Evolutionary conservation across 192 early-diverging fungal genomes (phyloP).

Genomic region (Oehlia diaphana): DNA sequence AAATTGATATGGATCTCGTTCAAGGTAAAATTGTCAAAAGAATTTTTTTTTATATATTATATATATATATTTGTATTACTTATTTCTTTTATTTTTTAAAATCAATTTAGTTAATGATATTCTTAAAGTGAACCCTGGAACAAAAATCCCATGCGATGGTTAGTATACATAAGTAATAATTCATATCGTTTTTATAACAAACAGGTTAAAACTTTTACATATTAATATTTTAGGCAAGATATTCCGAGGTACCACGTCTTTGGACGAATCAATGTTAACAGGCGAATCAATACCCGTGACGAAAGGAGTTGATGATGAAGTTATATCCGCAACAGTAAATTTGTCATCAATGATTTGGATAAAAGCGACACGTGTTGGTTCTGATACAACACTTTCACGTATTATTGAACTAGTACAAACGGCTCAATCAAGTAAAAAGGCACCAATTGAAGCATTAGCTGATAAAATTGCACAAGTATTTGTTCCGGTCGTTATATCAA

Average conservation of each 20-base stretch:
- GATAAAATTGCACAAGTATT: slow-evolving; percentile 64
- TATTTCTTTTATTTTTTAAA: slow-evolving; percentile 17
- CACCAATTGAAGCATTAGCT: slow-evolving; percentile 66
- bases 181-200: neutral
- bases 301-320: slow-evolving; percentile 47
- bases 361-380: slow-evolving; percentile 62
- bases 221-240: slow-evolving; percentile 31
- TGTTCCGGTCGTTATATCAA: slow-evolving; percentile 61
- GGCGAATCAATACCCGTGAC: slow-evolving; percentile 73
- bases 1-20: slow-evolving; percentile 50
- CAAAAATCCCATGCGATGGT: slow-evolving; percentile 76
- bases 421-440: slow-evolving; percentile 60
- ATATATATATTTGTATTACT: neutral
- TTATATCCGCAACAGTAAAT: slow-evolving; percentile 71
- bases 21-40: slow-evolving; percentile 48
- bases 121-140: slow-evolving; percentile 67
- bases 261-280: slow-evolving; percentile 83
- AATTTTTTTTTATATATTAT: neutral
- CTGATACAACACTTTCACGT: slow-evolving; percentile 60
- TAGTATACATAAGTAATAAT: slow-evolving; percentile 27
- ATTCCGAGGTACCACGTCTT: slow-evolving; percentile 53
- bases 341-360: slow-evolving; percentile 55
- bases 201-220: neutral
- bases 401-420: slow-evolving; percentile 68
- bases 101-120: slow-evolving; percentile 67